Base-by-base conservation (phyloP, 2,329 filamentous ascomycete genomes). In the Pyrenophora teres region DNA sequence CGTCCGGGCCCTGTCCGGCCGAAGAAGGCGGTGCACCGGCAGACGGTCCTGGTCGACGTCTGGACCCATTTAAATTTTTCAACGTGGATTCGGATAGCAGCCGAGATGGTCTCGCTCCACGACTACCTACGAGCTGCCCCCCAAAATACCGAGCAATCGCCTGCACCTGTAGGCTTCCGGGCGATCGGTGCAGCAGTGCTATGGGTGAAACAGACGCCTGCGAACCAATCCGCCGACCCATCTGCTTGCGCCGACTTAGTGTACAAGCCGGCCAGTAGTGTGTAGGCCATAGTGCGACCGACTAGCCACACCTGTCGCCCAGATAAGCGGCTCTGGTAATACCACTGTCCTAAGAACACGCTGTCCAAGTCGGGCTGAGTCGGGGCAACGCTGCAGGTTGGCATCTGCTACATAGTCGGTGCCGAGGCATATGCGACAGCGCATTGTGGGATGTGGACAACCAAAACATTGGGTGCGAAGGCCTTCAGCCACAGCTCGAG, bases 71-170 rank as follows among this genome's bases (percentile, higher is more conserved):
- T 46, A 56, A 43, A 57, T 16, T 57, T 59, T 62, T 58, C 50
- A 53, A 54, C 51, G 49, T 61, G 54, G 58, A 50, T 46, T 63
- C 63, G 63, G 62, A 52, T 65, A 43, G 46, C 50, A 59, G 57
- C 62, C 62, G 63, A 66, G 50, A 57, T 51, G 38, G 48, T 35
- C 50, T 43, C 52, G 47, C 43, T 41, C 39, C 32, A 42, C 51
- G 41, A 43, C 41, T 12, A 9, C 8, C 41, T 12, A 9, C 8
- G 31, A 16, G 9, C 15, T 46, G 54, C 44, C 36, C 57, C 57
- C 54, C 46, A 59, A 59, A 65, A 64, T 61, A 63, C 51, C 57
- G 52, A 52, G 49, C 57, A 59, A 60, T 51, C 40, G 57, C 47
- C 35, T 59, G 49, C 40, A 55, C 47, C 35, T 59, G 49, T 36